phyloP scores from a whole-genome alignment of 768 basidiomycete species.

The Lyophyllum shimeji region DNA sequence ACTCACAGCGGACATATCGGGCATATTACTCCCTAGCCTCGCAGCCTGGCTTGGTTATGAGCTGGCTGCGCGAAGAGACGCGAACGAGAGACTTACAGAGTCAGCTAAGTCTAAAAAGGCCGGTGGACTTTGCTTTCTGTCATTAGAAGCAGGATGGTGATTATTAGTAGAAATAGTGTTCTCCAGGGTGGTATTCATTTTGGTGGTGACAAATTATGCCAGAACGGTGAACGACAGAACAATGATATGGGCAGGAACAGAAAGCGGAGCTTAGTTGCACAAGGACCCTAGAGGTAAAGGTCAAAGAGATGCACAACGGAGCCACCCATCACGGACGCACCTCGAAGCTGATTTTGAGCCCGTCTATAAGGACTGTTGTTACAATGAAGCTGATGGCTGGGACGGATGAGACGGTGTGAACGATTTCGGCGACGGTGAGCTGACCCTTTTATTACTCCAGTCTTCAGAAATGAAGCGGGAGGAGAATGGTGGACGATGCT shows the following conservation, averaged over 20 bases:
- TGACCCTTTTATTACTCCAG: slow-evolving; percentile 53
- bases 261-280: slow-evolving; percentile 63
- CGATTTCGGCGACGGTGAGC: slow-evolving; percentile 21
- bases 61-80: slow-evolving; percentile 14
- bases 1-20: slow-evolving; percentile 85
- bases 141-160: slow-evolving; percentile 66
- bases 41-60: slow-evolving; percentile 55
- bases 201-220: slow-evolving; percentile 51
- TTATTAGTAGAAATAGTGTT: slow-evolving; percentile 73
- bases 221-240: slow-evolving; percentile 56
- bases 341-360: slow-evolving; percentile 74
- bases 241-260: slow-evolving; percentile 48
- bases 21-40: slow-evolving; percentile 81
- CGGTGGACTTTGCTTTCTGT: slow-evolving; percentile 83
- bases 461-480: slow-evolving; percentile 32
- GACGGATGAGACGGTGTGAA: slow-evolving; percentile 18
- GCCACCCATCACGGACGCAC: slow-evolving; percentile 39
- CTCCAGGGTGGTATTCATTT: slow-evolving; percentile 73
- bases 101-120: slow-evolving; percentile 94
- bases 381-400: slow-evolving; percentile 64
- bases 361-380: slow-evolving; percentile 80
- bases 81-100: slow-evolving; percentile 51
- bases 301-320: slow-evolving; percentile 23
- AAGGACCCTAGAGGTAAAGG: slow-evolving; percentile 49
- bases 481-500: slow-evolving; percentile 30